These are phyloP conservation scores for Trichoderma harzianum DNA, from an alignment of 2,329 filamentous ascomycete genomes.

Conservation along the genomic window DNA sequence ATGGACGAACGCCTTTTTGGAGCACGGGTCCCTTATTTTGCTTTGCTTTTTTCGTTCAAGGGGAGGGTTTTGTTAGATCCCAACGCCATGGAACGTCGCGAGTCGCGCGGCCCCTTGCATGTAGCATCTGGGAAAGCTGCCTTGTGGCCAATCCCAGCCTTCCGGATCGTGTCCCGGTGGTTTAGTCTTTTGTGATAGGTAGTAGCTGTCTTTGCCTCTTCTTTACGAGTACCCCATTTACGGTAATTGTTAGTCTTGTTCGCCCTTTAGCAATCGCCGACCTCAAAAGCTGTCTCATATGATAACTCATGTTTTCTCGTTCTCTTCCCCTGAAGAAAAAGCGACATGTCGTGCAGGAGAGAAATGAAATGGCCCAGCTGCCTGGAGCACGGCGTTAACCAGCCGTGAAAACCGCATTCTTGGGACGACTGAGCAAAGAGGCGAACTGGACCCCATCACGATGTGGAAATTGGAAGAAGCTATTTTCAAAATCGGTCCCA, in stretches of 20 bases:
- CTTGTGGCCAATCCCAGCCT: not conserved
- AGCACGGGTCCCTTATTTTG: not conserved
- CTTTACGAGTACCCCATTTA: not conserved
- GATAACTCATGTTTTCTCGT: not conserved
- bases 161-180: not conserved
- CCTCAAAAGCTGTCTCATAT: not conserved
- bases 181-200: not conserved
- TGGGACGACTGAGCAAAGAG: not conserved
- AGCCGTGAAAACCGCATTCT: not conserved
- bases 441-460: not conserved
- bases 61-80: not conserved
- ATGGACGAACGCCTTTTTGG: not conserved
- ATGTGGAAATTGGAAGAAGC: not conserved
- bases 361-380: not conserved
- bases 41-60: not conserved
- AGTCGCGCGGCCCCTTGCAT: not conserved
- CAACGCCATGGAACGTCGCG: constrained; percentile 2
- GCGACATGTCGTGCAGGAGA: not conserved
- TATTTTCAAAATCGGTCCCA: not conserved
- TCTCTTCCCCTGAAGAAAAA: not conserved
- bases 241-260: not conserved
- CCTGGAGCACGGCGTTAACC: not conserved
- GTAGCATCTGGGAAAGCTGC: not conserved
- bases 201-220: not conserved
- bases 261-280: not conserved